A percentile compares a stretch with the other conserved stretches of the same genome.
phyloP scores from a whole-genome alignment of 805 yeast species.

The Kluyveromyces lactis region DNA sequence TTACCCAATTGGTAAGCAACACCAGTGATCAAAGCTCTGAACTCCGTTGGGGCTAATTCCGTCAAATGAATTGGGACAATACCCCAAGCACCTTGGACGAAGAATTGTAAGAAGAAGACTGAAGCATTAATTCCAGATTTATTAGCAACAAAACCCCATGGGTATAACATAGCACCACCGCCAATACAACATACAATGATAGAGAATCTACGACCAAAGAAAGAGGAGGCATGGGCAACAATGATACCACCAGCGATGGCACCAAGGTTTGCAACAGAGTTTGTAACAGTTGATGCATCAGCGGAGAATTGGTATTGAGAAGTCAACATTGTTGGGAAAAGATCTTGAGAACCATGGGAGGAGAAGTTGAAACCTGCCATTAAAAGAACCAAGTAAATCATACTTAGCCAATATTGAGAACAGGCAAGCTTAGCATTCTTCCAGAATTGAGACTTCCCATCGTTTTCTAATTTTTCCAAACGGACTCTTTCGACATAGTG shows the following conservation, averaged over 20 bases:
- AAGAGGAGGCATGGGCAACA: conserved; percentile 55
- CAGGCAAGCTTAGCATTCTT: conserved; percentile 28
- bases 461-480: conserved; percentile 22
- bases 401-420: conserved; percentile 48
- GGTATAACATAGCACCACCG: conserved; percentile 57
- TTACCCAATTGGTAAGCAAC: conserved; percentile 62
- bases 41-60: conserved; percentile 55
- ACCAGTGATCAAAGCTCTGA: conserved; percentile 56
- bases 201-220: conserved; percentile 58
- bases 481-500: conserved; percentile 37
- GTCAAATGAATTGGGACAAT: conserved; percentile 54
- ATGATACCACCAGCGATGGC: conserved; percentile 59
- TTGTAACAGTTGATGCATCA: conserved; percentile 49
- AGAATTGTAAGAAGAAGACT: conserved; percentile 52
- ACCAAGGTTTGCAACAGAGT: conserved; percentile 59
- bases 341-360: conserved; percentile 70
- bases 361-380: conserved; percentile 64
- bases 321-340: conserved; percentile 55
- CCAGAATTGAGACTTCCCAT: conserved; percentile 28
- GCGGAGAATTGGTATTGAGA: conserved; percentile 40
- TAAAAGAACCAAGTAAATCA: conserved; percentile 46
- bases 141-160: conserved; percentile 47
- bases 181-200: conserved; percentile 46
- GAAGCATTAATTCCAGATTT: conserved; percentile 46
- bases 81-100: conserved; percentile 67